Conservation (phyloP, 768 basidiomycete genomes). For the Gloeophyllum trabeum region DNA sequence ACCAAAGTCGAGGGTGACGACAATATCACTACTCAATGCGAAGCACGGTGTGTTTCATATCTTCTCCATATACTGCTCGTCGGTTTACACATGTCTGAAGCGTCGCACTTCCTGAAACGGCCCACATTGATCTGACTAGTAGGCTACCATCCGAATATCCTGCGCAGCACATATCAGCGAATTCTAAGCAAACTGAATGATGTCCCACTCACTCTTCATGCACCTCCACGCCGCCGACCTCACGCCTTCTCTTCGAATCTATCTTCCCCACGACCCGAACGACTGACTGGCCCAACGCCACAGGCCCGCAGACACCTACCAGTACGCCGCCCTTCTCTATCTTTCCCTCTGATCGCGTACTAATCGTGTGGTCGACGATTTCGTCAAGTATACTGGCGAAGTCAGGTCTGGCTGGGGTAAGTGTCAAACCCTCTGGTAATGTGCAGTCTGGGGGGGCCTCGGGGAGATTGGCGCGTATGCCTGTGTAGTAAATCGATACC, state of each 20-base stretch:
- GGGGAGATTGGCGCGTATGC: no score
- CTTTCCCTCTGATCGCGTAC: conserved; percentile 9
- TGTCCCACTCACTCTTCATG: conserved; percentile 32
- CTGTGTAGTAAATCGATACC: conserved; percentile 33
- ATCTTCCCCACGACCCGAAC: conserved; percentile 22
- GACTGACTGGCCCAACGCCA: conserved; percentile 24
- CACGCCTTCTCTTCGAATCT: conserved; percentile 18
- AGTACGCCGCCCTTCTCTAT: conserved; percentile 19
- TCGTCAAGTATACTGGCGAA: conserved; percentile 9
- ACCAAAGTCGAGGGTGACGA: no score
- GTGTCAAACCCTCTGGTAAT: conserved; percentile 18
- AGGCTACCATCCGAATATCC: no score
- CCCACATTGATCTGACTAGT: no score
- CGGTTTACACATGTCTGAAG: no score
- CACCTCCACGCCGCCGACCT: conserved; percentile 28
- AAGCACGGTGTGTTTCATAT: no score
- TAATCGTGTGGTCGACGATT: conserved; percentile 13
- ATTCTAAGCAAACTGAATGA: no score
- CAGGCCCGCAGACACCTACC: conserved; percentile 31
- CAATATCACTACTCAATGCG: no score
- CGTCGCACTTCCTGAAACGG: no score
- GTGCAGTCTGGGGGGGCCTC: conserved; percentile 9
- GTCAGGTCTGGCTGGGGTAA: conserved; percentile 19
- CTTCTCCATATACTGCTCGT: no score
- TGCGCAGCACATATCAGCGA: no score